Evolutionary conservation across 2,329 filamentous ascomycete species (phyloP).

Genomic region (Colletotrichum costaricense): DNA sequence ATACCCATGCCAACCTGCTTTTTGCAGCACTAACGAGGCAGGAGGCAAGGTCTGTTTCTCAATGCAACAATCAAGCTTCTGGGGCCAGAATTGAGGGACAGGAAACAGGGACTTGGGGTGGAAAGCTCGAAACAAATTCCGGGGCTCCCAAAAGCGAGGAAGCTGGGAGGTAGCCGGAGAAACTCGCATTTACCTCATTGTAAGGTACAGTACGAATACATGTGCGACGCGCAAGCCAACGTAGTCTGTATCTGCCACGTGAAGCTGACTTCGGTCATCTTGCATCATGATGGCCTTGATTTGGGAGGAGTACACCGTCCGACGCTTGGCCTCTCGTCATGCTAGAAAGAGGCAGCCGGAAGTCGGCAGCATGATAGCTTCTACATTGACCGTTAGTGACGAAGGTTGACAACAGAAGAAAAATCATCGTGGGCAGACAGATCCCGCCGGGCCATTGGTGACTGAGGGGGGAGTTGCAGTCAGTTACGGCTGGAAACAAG

Average conservation of each 20-base stretch:
- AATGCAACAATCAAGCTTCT: neutral
- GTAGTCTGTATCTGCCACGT: neutral
- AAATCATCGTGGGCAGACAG: neutral
- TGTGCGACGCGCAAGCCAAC: neutral
- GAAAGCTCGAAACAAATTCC: neutral
- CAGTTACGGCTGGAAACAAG: slow-evolving; percentile 3
- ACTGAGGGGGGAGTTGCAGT: neutral
- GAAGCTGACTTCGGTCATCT: neutral
- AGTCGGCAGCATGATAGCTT: neutral
- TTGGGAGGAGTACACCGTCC: neutral
- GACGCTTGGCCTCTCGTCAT: neutral
- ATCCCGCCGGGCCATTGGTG: neutral
- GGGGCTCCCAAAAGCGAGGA: neutral
- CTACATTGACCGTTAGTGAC: slow-evolving; percentile 1
- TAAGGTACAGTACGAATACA: neutral
- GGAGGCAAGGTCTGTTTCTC: neutral
- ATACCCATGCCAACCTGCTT: neutral
- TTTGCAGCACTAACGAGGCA: neutral
- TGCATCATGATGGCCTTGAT: neutral
- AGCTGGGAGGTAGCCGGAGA: neutral
- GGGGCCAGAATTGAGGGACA: neutral
- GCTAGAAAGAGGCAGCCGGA: neutral
- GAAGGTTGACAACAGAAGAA: neutral
- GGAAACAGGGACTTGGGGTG: neutral
- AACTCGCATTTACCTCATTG: neutral